Base-by-base conservation (phyloP, 176 grass and related monocot genomes). In the Poa pratensis region DNA sequence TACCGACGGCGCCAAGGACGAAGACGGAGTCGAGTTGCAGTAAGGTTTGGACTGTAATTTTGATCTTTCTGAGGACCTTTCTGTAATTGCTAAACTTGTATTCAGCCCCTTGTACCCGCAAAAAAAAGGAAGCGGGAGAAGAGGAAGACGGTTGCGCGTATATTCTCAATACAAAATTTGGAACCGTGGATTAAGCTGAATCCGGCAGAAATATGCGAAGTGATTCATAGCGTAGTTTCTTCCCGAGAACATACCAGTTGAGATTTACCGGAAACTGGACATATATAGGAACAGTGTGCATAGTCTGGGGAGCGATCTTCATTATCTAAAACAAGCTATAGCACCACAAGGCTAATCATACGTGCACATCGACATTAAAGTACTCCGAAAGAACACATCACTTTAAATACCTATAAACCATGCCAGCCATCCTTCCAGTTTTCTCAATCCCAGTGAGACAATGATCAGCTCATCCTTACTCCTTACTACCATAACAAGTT, bases 401-500 rank as follows among this genome's bases (percentile, higher is more conserved):
- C 27, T 75, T 16, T 53, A 46, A 26, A 75, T 53, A 54, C 4
- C 17, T 18, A 51, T 23, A 72, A 46, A 46, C 27, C 51, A 51
- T 28, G 71, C 71, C 49, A 10, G 27, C 1, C 49, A 75, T 75
- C 48, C 1, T 34, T 75, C 30, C 39, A 5, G n/a, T 53, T 54
- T 50, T 63, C 42, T 84, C 70, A 75, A 62, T 13, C 2, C 18
- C 42, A 20, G 52, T 54, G 49, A 51, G 49, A 18, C 34, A 35
- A 8, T 34, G 81, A 54, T 50, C 40, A 50, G 23, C 9, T 83
- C 10, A 60, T 16, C 7, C 4, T n/a, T 35, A 2, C 3, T 35
- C 34, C 3, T 35, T 37, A 14, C 70, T 35, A 63, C 43, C 57
- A 83, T 45, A 82, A 74, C 19, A 82, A 55, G 51, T 72, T 15